A percentile compares a stretch with the other conserved stretches of the same genome.
Evolutionary conservation across 1,139 yeast genomes (phyloP).

Genomic region (Yamadazyma sp.): DNA sequence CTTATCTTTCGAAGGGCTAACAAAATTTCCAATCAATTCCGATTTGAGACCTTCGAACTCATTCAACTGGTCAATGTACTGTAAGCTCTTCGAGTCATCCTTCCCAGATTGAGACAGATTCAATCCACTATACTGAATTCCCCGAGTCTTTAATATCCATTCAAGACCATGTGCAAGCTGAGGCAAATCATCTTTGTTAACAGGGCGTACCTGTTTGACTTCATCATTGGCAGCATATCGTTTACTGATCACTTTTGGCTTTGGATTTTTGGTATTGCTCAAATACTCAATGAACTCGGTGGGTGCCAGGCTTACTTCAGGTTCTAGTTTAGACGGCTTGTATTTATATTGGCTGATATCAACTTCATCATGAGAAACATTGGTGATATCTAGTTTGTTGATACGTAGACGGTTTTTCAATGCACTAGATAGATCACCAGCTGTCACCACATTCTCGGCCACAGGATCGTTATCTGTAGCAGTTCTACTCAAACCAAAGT

Average conservation of each 20-base stretch:
- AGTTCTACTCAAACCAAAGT: no score
- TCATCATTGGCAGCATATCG: conserved; percentile 9
- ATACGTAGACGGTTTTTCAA: conserved; percentile 12
- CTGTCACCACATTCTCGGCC: conserved; percentile 1
- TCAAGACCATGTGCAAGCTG: conserved; percentile 63
- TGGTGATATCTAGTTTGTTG: conserved; percentile 8
- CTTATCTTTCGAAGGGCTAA: conserved; percentile 59
- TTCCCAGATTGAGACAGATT: conserved; percentile 67
- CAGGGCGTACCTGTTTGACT: conserved; percentile 21
- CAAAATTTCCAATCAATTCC: conserved; percentile 4
- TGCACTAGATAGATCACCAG: conserved; percentile 13
- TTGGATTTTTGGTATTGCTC: conserved; percentile 3
- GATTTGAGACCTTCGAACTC: conserved; percentile 59
- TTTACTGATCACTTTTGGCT: conserved; percentile 2
- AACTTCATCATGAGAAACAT: conserved; percentile 6
- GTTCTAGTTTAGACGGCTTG: conserved; percentile 1
- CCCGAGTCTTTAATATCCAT: conserved; percentile 75
- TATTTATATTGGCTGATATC: conserved; percentile 3
- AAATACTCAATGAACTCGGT: conserved; percentile 7
- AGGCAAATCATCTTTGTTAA: conserved; percentile 32
- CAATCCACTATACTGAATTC: conserved; percentile 68
- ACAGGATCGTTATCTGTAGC: not conserved
- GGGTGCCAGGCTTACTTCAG: conserved; percentile 4
- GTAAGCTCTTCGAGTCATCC: conserved; percentile 12
- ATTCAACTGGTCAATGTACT: conserved; percentile 57